Evolutionary conservation across 352 stramenopile species (phyloP).

Genomic region (Phytophthora syringae): DNA sequence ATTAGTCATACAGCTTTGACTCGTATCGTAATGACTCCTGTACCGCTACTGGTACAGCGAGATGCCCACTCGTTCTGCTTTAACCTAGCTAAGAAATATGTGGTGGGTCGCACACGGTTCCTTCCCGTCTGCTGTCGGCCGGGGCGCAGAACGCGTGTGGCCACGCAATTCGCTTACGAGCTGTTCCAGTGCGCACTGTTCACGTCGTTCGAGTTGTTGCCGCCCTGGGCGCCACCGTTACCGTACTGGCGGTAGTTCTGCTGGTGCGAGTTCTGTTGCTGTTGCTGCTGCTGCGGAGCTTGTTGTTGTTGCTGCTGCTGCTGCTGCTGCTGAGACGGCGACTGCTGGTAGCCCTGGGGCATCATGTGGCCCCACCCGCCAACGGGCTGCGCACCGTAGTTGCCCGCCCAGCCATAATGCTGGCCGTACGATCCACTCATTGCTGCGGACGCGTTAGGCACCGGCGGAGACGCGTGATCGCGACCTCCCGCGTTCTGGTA

Average conservation of each 20-base stretch:
- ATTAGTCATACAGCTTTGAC: conserved; percentile 37
- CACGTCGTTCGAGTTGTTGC: conserved; percentile 53
- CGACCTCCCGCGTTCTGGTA: conserved; percentile 59
- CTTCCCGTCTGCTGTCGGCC: conserved; percentile 36
- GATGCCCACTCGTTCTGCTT: conserved; percentile 26
- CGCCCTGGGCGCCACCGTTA: conserved; percentile 55
- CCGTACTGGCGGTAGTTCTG: conserved; percentile 85
- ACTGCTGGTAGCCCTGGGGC: conserved; percentile 85
- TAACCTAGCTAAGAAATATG: conserved; percentile 44
- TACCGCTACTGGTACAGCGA: conserved; percentile 32
- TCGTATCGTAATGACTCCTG: conserved; percentile 38
- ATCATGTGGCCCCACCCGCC: conserved; percentile 86
- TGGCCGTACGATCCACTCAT: conserved; percentile 71
- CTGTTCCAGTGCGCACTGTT: conserved; percentile 76
- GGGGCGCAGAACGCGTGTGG: conserved; percentile 22
- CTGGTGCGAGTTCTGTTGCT: conserved; percentile 69
- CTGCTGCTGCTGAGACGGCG: conserved; percentile 64
- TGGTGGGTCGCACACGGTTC: conserved; percentile 40
- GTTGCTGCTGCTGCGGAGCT: conserved; percentile 70
- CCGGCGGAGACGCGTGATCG: conserved; percentile 73
- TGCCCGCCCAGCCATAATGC: conserved; percentile 83
- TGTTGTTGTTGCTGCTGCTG: conserved; percentile 49
- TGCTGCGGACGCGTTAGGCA: conserved; percentile 69
- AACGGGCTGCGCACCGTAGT: conserved; percentile 77
- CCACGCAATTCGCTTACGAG: conserved; percentile 55